phyloP scores from a whole-genome alignment of 306 rosid species.

The Hippophae tibetana region DNA sequence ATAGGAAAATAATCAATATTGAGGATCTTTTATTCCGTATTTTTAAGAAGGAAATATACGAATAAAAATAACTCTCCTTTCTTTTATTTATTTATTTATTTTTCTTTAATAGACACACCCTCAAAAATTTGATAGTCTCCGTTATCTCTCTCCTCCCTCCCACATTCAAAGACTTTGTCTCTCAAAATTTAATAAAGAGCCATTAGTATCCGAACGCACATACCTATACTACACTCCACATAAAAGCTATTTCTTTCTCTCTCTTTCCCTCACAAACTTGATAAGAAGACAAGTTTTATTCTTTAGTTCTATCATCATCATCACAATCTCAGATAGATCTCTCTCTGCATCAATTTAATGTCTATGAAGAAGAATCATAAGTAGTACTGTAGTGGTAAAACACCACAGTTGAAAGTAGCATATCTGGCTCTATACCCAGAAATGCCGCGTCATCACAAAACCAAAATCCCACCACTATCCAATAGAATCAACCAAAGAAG shows the following conservation, averaged over 20 bases:
- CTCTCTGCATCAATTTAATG: slow-evolving; percentile 12
- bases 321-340: slow-evolving; percentile 12
- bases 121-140: no score
- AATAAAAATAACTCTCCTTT: no score
- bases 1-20: no score
- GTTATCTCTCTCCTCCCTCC: neutral
- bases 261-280: neutral
- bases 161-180: slow-evolving; percentile 2
- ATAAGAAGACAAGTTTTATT: slow-evolving; percentile 30
- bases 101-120: no score
- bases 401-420: neutral
- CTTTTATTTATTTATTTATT: no score
- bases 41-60: no score
- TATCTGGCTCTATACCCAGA: neutral
- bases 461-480: no score
- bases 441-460: no score
- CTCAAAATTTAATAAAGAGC: slow-evolving; percentile 28
- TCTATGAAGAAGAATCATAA: neutral
- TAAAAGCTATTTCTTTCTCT: slow-evolving; percentile 25
- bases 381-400: neutral
- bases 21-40: no score
- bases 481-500: neutral
- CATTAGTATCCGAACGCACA: slow-evolving; percentile 11
- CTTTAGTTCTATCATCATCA: slow-evolving; percentile 7
- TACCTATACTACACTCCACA: slow-evolving; percentile 8